Conservation (phyloP, 2,329 filamentous ascomycete species). For the Grosmannia penicillata region DNA sequence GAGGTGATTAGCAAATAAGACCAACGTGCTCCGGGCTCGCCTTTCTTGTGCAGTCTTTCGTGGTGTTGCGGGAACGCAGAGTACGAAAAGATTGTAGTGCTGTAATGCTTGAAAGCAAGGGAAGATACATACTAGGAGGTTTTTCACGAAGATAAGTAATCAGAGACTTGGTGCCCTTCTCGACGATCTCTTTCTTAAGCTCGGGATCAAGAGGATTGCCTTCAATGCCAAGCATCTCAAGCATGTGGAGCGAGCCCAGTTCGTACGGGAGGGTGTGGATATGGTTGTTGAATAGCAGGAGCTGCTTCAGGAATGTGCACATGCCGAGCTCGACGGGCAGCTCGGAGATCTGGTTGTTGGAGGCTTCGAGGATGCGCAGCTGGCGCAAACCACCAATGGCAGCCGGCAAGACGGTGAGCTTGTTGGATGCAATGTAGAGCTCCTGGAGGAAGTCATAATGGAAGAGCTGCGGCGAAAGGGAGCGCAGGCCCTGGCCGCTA, state of each 20-base stretch:
- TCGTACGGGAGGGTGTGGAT: slow-evolving; percentile 72
- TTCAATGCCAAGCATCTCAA: slow-evolving; percentile 83
- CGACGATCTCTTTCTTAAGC: slow-evolving; percentile 68
- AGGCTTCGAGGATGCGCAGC: slow-evolving; percentile 72
- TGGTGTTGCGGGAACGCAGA: too few species aligned
- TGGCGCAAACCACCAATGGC: slow-evolving; percentile 71
- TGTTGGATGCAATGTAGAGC: slow-evolving; percentile 89
- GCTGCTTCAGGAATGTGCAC: slow-evolving; percentile 79
- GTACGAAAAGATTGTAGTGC: too few species aligned
- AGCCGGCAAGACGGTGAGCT: slow-evolving; percentile 63
- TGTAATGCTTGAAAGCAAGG: not conserved
- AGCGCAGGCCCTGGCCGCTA: slow-evolving; percentile 85
- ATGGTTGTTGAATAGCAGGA: slow-evolving; percentile 82
- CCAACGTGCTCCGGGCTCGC: too few species aligned
- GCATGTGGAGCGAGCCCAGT: slow-evolving; percentile 72
- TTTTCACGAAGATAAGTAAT: slow-evolving; percentile 73
- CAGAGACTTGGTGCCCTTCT: slow-evolving; percentile 73
- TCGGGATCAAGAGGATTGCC: slow-evolving; percentile 72
- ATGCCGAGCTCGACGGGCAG: slow-evolving; percentile 89
- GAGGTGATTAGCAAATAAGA: slow-evolving; percentile 1
- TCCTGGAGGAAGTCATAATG: slow-evolving; percentile 80
- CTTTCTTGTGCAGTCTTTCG: too few species aligned
- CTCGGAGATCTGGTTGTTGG: slow-evolving; percentile 69
- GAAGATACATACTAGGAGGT: slow-evolving; percentile 54
- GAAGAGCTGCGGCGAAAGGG: slow-evolving; percentile 68